Percentiles rank a stretch among this genome's conserved stretches.
Evolutionary conservation across 2,329 filamentous ascomycete genomes (phyloP).

Genomic region (Diaporthe ilicicola): DNA sequence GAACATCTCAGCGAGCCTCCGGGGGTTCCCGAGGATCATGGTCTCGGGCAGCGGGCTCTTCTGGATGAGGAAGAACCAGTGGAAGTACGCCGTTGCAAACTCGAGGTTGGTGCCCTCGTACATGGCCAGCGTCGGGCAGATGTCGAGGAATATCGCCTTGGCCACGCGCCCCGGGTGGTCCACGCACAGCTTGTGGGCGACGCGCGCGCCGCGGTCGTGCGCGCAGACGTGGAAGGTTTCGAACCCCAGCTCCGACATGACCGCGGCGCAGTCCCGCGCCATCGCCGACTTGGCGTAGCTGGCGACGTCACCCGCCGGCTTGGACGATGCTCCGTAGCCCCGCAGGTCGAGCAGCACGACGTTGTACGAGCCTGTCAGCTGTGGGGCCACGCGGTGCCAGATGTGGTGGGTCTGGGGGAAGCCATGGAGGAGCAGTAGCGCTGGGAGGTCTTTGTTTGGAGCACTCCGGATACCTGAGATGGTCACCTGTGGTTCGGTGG

Average conservation of each 20-base stretch:
- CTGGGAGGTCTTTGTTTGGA: constrained; percentile 42
- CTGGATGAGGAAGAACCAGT: constrained; percentile 69
- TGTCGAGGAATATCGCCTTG: constrained; percentile 58
- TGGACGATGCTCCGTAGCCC: constrained; percentile 60
- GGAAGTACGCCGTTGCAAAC: constrained; percentile 61
- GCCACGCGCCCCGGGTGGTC: constrained; percentile 51
- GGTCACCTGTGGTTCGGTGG: constrained; percentile 46
- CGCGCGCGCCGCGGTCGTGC: constrained; percentile 65
- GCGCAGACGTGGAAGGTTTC: constrained; percentile 57
- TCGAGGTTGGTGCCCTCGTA: constrained; percentile 52
- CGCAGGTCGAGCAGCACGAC: constrained; percentile 58
- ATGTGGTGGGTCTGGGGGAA: constrained; percentile 62
- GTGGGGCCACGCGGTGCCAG: constrained; percentile 56
- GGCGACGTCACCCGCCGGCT: constrained; percentile 44
- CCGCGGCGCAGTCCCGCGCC: constrained; percentile 54
- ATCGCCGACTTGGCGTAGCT: constrained; percentile 58
- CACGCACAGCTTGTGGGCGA: constrained; percentile 63
- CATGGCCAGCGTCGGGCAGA: constrained; percentile 64
- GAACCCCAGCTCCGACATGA: constrained; percentile 55
- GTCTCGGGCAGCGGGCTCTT: constrained; percentile 58
- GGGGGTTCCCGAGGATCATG: constrained; percentile 49
- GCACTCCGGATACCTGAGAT: constrained; percentile 53
- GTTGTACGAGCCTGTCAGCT: constrained; percentile 49
- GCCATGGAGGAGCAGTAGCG: constrained; percentile 59
- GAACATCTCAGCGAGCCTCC: constrained; percentile 52